phyloP scores from a whole-genome alignment of 140 eudicot genomes.

The Erigeron philadelphicus region DNA sequence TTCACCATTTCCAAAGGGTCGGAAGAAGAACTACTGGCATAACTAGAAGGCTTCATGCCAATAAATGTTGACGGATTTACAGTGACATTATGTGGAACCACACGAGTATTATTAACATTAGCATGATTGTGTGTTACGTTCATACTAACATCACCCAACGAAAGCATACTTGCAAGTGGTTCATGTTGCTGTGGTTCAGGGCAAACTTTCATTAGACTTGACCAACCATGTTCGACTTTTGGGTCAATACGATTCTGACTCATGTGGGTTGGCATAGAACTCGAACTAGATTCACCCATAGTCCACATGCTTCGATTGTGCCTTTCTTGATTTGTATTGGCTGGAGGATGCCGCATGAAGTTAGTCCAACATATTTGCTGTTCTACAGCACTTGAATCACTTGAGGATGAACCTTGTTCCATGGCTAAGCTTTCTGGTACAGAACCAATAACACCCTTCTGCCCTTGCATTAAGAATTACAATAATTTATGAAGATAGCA shows the following conservation, averaged over 20 bases:
- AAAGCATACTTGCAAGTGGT: conserved; percentile 35
- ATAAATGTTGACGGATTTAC: conserved; percentile 35
- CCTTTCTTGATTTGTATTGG: conserved; percentile 32
- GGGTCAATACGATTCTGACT: conserved; percentile 27
- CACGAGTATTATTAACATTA: background rate
- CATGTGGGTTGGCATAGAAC: conserved; percentile 28
- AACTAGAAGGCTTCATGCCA: conserved; percentile 37
- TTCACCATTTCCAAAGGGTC: conserved; percentile 45
- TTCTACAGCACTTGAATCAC: conserved; percentile 37
- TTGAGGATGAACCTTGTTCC: conserved; percentile 63
- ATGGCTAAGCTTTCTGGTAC: conserved; percentile 56
- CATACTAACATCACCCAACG: conserved; percentile 36
- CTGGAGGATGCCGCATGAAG: conserved; percentile 35
- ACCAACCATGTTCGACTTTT: conserved; percentile 39
- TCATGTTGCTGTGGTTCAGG: conserved; percentile 25
- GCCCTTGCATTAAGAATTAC: conserved; percentile 78
- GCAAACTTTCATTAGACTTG: conserved; percentile 24
- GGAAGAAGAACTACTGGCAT: conserved; percentile 40
- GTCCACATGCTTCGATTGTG: conserved; percentile 49
- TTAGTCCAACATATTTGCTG: conserved; percentile 55
- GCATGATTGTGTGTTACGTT: conserved; percentile 35
- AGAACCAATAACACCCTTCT: conserved; percentile 56
- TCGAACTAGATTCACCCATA: conserved; percentile 67
- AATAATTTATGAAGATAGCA: conserved; percentile 3
- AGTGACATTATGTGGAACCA: conserved; percentile 35